Percentiles rank a stretch among this genome's conserved stretches.
These are phyloP conservation scores for Tinospora cordifolia DNA, from an alignment of 164 flowering plant species.

Conservation along the genomic window DNA sequence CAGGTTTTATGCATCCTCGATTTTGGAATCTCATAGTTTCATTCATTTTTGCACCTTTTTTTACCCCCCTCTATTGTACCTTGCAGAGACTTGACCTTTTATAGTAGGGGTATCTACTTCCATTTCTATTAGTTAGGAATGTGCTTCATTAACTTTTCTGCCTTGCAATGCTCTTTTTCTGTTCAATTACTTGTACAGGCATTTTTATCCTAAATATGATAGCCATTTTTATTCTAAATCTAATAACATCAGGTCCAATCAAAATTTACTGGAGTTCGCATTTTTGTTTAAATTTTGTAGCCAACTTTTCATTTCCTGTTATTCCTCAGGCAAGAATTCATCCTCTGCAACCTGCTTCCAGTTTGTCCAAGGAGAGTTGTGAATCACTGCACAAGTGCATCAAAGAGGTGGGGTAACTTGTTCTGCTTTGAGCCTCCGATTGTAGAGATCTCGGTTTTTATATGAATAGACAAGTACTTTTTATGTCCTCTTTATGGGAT, in stretches of 20 bases:
- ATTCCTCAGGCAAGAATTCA: slow-evolving; percentile 74
- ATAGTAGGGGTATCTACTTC: neutral
- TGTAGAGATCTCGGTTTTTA: slow-evolving; percentile 8
- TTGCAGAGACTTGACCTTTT: neutral
- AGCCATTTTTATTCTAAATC: no score
- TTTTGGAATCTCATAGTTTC: neutral
- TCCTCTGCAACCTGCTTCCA: slow-evolving; percentile 66
- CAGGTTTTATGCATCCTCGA: slow-evolving; percentile 46
- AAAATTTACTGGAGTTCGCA: no score
- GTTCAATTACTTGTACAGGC: neutral
- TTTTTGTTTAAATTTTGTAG: neutral
- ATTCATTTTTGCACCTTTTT: neutral
- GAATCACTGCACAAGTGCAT: slow-evolving; percentile 56
- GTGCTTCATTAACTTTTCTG: neutral
- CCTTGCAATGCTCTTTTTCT: neutral
- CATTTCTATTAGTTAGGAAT: neutral
- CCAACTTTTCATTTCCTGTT: neutral
- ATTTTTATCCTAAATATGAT: no score
- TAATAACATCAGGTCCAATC: no score
- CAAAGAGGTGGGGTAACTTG: slow-evolving; percentile 50
- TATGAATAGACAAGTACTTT: slow-evolving; percentile 13
- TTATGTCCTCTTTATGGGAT: slow-evolving; percentile 24
- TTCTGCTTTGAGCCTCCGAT: slow-evolving; percentile 3
- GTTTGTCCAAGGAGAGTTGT: slow-evolving; percentile 58
- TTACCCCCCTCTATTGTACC: neutral